Evolutionary conservation across 306 rosid species (phyloP), one percentile per base, ranked within the genome.

Genomic region (Sindora glabra): DNA sequence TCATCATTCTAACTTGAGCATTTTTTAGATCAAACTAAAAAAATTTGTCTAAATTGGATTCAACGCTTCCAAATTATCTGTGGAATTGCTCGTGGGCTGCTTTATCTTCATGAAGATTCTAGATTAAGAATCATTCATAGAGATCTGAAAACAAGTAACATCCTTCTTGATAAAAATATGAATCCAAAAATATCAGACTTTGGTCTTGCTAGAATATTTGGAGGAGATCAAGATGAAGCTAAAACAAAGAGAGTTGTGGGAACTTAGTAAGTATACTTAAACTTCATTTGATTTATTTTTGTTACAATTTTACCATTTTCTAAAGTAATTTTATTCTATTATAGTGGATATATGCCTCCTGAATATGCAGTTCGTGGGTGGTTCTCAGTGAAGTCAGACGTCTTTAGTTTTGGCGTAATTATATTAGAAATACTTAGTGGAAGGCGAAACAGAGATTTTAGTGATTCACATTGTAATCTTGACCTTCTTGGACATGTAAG

Each of bases 301-400:
- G 13, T 14, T 54, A 8, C 11, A 10, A 21, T 15, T 10, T 25
- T 8, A n/a, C 5, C 3, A 6, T 7, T 4, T 7, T 4, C 4
- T 39, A n/a, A n/a, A n/a, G n/a, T n/a, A 1, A 4, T 29, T 29
- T 1, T 32, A 1, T 45, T 36, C 0, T 27, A 3, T 12, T 52
- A 11, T 52, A 75, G 79, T 54, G 81, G 81, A 4, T 79, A 79
- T 4, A 79, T 79, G 77, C 75, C 80, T 45, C 84, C 81, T 2
- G 81, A 79, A 29, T 75, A 75, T 37, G 79, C 77, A 0, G 4
- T 47, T 6, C 69, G 69, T 3, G 86, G 82, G 5, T 64, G 27
- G 2, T 76, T 76, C n/a, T 80, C 82, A 0, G 26, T 73, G 1
- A 80, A 76, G 45, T 76, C 77, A 0, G 77, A 80, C 15, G 77